Evolutionary conservation across 129 eudicot species (phyloP).

Genomic region (Oenanthe sinensis): DNA sequence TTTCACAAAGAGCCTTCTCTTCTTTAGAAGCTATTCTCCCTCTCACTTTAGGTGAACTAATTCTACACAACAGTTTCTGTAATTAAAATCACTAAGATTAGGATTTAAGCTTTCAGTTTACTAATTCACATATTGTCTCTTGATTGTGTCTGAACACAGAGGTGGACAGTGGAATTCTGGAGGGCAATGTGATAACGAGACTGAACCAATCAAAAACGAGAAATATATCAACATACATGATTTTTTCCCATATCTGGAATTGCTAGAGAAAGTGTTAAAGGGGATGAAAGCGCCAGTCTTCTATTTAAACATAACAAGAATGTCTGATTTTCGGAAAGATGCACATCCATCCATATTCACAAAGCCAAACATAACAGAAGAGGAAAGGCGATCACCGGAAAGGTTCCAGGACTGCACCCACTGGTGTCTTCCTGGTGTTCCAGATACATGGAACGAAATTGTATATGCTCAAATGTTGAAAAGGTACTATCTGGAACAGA

Average conservation of each 20-base stretch:
- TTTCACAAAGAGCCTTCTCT: slow-evolving; percentile 30
- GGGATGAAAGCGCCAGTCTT: slow-evolving; percentile 23
- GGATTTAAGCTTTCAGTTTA: neutral
- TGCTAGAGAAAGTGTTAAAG: slow-evolving; percentile 24
- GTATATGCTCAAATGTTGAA: slow-evolving; percentile 32
- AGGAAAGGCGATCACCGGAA: slow-evolving; percentile 24
- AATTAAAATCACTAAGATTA: neutral
- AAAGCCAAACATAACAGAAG: slow-evolving; percentile 27
- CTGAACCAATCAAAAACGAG: slow-evolving; percentile 33
- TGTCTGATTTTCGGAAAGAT: slow-evolving; percentile 48
- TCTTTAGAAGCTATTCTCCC: slow-evolving; percentile 53
- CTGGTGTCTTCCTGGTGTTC: slow-evolving; percentile 76
- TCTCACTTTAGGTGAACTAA: slow-evolving; percentile 47
- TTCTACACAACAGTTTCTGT: neutral
- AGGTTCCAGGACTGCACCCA: slow-evolving; percentile 49
- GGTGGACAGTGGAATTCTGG: slow-evolving; percentile 51
- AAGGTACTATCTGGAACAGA: slow-evolving; percentile 7
- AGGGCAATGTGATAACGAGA: slow-evolving; percentile 43
- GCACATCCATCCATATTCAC: slow-evolving; percentile 50
- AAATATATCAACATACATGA: slow-evolving; percentile 18
- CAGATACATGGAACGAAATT: slow-evolving; percentile 55
- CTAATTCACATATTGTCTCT: neutral
- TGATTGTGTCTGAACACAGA: slow-evolving; percentile 12
- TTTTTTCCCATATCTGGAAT: slow-evolving; percentile 21
- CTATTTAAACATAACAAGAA: slow-evolving; percentile 38